These are phyloP conservation scores for Silene vulgaris DNA, from an alignment of 179 eudicot species.

Conservation along the genomic window DNA sequence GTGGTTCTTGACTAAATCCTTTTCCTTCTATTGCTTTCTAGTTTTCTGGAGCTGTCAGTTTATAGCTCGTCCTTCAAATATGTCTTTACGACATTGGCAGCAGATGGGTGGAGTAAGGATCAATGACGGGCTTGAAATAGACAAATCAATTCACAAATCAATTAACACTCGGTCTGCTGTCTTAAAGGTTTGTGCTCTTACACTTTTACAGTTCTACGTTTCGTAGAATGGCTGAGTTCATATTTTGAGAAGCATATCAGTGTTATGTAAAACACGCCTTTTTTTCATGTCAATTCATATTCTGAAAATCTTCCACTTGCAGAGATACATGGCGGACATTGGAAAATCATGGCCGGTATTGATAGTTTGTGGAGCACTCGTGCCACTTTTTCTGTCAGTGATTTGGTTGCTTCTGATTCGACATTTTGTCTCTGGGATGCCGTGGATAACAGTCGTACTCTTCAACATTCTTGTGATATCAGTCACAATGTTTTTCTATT, in stretches of 20 bases:
- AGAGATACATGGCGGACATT: constrained; percentile 97
- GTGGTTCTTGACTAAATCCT: neutral
- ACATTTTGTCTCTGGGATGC: constrained; percentile 94
- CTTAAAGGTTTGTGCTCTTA: constrained; percentile 52
- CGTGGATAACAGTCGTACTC: constrained; percentile 85
- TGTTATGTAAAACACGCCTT: neutral
- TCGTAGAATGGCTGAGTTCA: too few species aligned
- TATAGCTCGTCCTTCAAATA: constrained; percentile 82
- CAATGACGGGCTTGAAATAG: constrained; percentile 64
- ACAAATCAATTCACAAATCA: constrained; percentile 66
- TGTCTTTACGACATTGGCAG: constrained; percentile 78
- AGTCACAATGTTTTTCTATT: constrained; percentile 74
- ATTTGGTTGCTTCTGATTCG: constrained; percentile 92
- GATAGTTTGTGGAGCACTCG: constrained; percentile 88
- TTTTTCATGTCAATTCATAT: neutral
- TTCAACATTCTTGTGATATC: constrained; percentile 78
- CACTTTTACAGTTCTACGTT: neutral
- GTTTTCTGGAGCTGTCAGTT: constrained; percentile 96
- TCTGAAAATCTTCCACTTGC: constrained; percentile 28
- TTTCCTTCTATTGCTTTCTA: constrained; percentile 27
- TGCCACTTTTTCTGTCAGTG: constrained; percentile 80
- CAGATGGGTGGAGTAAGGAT: constrained; percentile 86
- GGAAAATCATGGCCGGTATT: constrained; percentile 93
- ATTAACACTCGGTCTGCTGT: constrained; percentile 78
- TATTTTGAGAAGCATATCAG: neutral